A percentile compares a stretch with the other conserved stretches of the same genome.
phyloP scores from a whole-genome alignment of 495 filamentous ascomycete species.

The Penicillium waksmanii region DNA sequence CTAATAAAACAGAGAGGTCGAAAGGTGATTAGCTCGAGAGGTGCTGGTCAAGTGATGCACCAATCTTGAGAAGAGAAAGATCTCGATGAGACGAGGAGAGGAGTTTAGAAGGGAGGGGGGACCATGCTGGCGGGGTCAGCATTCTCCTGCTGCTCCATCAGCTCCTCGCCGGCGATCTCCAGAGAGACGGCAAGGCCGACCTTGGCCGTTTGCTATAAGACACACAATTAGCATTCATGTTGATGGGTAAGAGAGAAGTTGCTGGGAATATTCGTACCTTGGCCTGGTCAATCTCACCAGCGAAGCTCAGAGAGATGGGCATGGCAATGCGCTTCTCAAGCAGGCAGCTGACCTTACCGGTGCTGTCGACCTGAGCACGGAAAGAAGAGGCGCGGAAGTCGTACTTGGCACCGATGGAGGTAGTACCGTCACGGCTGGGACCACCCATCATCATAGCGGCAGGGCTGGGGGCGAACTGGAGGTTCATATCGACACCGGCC shows the following conservation, averaged over 20 bases:
- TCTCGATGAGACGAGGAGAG: constrained; percentile 7
- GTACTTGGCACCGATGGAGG: constrained; percentile 94
- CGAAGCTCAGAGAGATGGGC: constrained; percentile 88
- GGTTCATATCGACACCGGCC: constrained; percentile 91
- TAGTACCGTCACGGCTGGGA: constrained; percentile 79
- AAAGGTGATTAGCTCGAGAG: constrained; percentile 36
- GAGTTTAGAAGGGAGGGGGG: constrained; percentile 57
- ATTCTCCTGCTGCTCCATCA: constrained; percentile 89
- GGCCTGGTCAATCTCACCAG: constrained; percentile 94
- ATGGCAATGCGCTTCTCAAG: constrained; percentile 94
- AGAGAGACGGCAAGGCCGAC: constrained; percentile 93
- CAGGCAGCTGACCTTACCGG: constrained; percentile 88
- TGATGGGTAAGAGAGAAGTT: constrained; percentile 2
- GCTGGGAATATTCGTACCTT: constrained; percentile 67
- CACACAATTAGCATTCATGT: constrained; percentile 2
- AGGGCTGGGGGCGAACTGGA: constrained; percentile 71
- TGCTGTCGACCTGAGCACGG: constrained; percentile 92
- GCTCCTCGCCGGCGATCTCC: constrained; percentile 83
- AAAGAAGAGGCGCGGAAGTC: constrained; percentile 95
- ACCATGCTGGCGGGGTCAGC: constrained; percentile 50
- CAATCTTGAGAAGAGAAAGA: constrained; percentile 11
- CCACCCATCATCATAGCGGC: constrained; percentile 70
- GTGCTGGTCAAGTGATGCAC: constrained; percentile 8
- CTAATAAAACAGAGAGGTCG: constrained; percentile 53
- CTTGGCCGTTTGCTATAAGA: constrained; percentile 84